Base-by-base conservation (phyloP, 1,284 basidiomycete species). In the Trichosporon ovoides region DNA sequence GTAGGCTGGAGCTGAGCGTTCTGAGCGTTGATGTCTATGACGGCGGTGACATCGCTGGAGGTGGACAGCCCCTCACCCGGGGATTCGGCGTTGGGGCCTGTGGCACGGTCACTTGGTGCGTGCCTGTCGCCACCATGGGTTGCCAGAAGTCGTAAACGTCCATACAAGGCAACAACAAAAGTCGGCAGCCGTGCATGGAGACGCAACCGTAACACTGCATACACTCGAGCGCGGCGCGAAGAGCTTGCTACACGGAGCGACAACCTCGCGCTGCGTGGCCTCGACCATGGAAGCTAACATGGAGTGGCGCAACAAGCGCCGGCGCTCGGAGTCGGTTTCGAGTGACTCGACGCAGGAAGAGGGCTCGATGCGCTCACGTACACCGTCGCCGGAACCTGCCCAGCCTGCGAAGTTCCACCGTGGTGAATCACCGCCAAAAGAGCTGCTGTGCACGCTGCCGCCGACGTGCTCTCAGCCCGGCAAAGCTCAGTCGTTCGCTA, bases 391-490 rank as follows among this genome's bases (percentile, higher is more conserved):
- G n/a, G n/a, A n/a, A n/a, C 33, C 3, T 13, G 36, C 10, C 56
- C 19, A 22, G 13, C 35, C 55, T 5, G 13, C 49, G 19, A 62
- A 58, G 31, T 73, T 63, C 51, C 70, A 71, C 48, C 65, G 70
- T 52, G 59, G 60, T 31, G 65, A 38, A 16, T 58, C 34, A 3
- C 51, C 36, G 20, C 55, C 31, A 11, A 54, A 38, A n/a, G 52
- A 38, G 18, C 66, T 87, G 50, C 69, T 86, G 14, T 92, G 89
- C 74, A 85, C 83, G 1, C 81, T 93, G 7, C 88, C 90, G 1
- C 91, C 91, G 16, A 89, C 87, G 40, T 94, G 91, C 76, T 83
- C 84, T 55, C 85, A 82, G 28, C 82, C 83, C 16, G 77, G 78
- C 46, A 77, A 73, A 31, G 83, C 87, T 0, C 86, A 86, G 1